Percentiles rank a stretch among this genome's conserved stretches.
phyloP scores from a whole-genome alignment of 768 basidiomycete genomes.

The Epithele typhae region DNA sequence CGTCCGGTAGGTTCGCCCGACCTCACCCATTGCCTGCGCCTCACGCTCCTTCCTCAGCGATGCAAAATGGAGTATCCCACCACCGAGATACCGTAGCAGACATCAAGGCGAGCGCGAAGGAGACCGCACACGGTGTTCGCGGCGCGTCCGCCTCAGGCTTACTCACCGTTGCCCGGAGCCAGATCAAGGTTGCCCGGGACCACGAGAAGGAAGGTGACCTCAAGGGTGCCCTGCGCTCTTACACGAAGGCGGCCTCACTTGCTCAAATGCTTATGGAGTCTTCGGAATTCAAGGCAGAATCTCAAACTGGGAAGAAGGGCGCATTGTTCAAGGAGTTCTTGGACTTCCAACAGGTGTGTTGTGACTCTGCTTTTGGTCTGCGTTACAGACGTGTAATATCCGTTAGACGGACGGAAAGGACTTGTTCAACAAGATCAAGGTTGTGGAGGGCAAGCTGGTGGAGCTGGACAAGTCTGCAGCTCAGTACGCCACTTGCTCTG shows the following conservation, averaged over 20 bases:
- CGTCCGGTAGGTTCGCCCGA: too few species aligned
- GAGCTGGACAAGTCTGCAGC: constrained; percentile 38
- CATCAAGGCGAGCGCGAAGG: constrained; percentile 44
- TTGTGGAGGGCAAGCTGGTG: constrained; percentile 41
- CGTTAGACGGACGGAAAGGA: constrained; percentile 35
- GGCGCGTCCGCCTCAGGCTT: constrained; percentile 59
- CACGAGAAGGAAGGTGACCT: constrained; percentile 57
- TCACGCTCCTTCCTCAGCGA: constrained; percentile 24
- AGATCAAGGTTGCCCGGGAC: constrained; percentile 48
- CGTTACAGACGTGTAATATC: background rate
- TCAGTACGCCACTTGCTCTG: constrained; percentile 21
- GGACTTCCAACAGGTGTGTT: constrained; percentile 61
- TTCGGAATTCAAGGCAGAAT: constrained; percentile 49
- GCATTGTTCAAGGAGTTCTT: constrained; percentile 58
- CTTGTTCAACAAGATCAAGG: constrained; percentile 37
- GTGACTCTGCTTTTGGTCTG: background rate
- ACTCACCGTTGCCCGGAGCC: constrained; percentile 57
- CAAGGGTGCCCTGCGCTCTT: constrained; percentile 53
- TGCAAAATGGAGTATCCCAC: constrained; percentile 35
- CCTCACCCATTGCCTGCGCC: background rate
- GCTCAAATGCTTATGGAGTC: constrained; percentile 56
- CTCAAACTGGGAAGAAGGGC: constrained; percentile 45
- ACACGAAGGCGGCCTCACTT: constrained; percentile 58
- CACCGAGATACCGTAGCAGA: constrained; percentile 34
- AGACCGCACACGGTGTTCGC: constrained; percentile 45